These are phyloP conservation scores for Rubus idaeus DNA, from an alignment of 306 rosid genomes.

Conservation along the genomic window DNA sequence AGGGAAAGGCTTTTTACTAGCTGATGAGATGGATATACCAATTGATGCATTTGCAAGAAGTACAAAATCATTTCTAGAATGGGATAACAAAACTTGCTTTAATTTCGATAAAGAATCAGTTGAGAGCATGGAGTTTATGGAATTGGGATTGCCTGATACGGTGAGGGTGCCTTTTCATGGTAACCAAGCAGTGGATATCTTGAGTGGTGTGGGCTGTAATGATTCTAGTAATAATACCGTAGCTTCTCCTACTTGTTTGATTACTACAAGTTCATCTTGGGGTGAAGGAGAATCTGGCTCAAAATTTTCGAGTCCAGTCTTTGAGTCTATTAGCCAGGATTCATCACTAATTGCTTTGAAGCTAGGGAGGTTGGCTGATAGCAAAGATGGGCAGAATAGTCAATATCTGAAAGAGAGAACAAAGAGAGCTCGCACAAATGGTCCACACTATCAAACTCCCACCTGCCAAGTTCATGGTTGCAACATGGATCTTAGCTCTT, in stretches of 20 bases:
- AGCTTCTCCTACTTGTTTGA: constrained; percentile 48
- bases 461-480: constrained; percentile 81
- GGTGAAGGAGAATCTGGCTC: constrained; percentile 57
- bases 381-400: constrained; percentile 31
- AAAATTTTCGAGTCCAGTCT: constrained; percentile 40
- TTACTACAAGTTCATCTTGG: constrained; percentile 48
- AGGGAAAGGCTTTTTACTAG: constrained; percentile 52
- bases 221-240: constrained; percentile 38
- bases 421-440: constrained; percentile 51
- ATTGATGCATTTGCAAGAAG: constrained; percentile 52
- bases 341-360: constrained; percentile 61
- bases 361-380: constrained; percentile 59
- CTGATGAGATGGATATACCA: constrained; percentile 63
- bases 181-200: constrained; percentile 40
- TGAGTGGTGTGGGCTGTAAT: constrained; percentile 46
- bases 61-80: constrained; percentile 48
- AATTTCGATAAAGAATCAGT: constrained; percentile 41
- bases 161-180: constrained; percentile 40
- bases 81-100: constrained; percentile 49
- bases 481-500: constrained; percentile 65
- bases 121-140: constrained; percentile 53
- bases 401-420: constrained; percentile 32
- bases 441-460: constrained; percentile 42
- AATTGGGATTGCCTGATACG: constrained; percentile 52
- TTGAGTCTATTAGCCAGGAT: constrained; percentile 40